phyloP scores from a whole-genome alignment of 1,284 basidiomycete species.

The Ceratobasidium sp. region DNA sequence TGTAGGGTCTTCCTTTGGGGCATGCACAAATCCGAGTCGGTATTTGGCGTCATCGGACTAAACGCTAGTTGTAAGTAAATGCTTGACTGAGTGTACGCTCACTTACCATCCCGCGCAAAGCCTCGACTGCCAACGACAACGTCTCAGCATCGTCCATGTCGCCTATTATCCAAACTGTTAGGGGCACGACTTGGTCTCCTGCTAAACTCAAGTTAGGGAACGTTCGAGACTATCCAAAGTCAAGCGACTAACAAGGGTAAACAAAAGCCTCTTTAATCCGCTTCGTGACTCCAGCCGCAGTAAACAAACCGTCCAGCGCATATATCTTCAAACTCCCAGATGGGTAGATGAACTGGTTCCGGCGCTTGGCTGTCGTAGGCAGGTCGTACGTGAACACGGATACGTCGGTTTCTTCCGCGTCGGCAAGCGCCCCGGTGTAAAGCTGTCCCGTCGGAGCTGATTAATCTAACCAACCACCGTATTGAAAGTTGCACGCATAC shows the following conservation, averaged over 20 bases:
- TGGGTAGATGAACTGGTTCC: slow-evolving; percentile 76
- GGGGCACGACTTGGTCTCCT: slow-evolving; percentile 44
- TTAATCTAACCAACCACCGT: slow-evolving; percentile 29
- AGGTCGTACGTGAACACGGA: slow-evolving; percentile 89
- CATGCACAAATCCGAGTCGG: slow-evolving; percentile 53
- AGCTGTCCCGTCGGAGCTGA: slow-evolving; percentile 59
- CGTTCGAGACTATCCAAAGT: neutral
- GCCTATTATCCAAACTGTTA: slow-evolving; percentile 72
- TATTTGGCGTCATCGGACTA: slow-evolving; percentile 39
- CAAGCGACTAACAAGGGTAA: slow-evolving; percentile 62
- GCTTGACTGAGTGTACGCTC: neutral
- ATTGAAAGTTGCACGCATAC: slow-evolving; percentile 48
- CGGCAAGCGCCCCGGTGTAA: slow-evolving; percentile 66
- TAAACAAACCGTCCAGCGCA: slow-evolving; percentile 51
- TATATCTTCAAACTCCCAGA: slow-evolving; percentile 58
- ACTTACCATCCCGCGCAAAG: slow-evolving; percentile 69
- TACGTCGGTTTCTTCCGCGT: slow-evolving; percentile 57
- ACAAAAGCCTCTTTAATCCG: slow-evolving; percentile 57
- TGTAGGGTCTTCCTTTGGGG: slow-evolving; percentile 42
- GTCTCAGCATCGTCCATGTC: slow-evolving; percentile 77
- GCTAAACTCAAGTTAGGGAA: slow-evolving; percentile 18
- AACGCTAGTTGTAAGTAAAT: neutral
- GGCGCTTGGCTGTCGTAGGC: slow-evolving; percentile 67
- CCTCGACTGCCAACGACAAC: slow-evolving; percentile 62
- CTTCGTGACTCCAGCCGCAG: slow-evolving; percentile 38